Evolutionary conservation across 495 filamentous ascomycete genomes (phyloP).

Genomic region (Aspergillus kassunensis): DNA sequence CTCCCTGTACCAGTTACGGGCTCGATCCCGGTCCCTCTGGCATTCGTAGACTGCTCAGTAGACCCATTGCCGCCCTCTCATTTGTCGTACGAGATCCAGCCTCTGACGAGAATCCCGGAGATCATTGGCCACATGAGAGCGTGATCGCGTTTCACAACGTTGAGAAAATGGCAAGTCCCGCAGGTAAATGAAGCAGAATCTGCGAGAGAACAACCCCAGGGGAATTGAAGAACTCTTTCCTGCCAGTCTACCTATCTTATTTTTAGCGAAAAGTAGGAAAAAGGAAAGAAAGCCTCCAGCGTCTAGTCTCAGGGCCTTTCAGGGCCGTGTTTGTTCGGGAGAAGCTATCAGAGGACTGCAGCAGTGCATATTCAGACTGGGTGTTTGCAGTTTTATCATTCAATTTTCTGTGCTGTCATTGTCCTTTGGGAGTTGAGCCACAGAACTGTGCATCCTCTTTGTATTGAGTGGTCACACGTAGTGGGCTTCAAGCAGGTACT

Average conservation of each 20-base stretch:
- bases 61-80: conserved; percentile 6
- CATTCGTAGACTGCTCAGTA: conserved; percentile 12
- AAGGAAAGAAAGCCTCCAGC: conserved; percentile 5
- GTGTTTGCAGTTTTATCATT: conserved; percentile 13
- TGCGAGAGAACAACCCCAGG: conserved; percentile 17
- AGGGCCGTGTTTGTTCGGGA: conserved; percentile 10
- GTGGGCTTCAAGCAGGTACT: conserved; percentile 9
- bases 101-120: conserved; percentile 8
- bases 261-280: neutral
- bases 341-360: neutral
- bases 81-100: conserved; percentile 23
- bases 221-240: neutral
- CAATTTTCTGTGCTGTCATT: conserved; percentile 24
- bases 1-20: conserved; percentile 5
- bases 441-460: conserved; percentile 2
- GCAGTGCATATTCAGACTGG: conserved; percentile 15
- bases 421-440: neutral
- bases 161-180: conserved; percentile 10
- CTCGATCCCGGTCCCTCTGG: conserved; percentile 13
- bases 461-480: conserved; percentile 18
- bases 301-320: neutral
- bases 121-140: conserved; percentile 16
- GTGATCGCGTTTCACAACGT: conserved; percentile 18
- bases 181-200: conserved; percentile 16
- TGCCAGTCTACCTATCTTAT: no score